Percentiles rank a stretch among this genome's conserved stretches.
Evolutionary conservation across 2,329 filamentous ascomycete species (phyloP).

Genomic region (Ascochyta clinopodiicola): DNA sequence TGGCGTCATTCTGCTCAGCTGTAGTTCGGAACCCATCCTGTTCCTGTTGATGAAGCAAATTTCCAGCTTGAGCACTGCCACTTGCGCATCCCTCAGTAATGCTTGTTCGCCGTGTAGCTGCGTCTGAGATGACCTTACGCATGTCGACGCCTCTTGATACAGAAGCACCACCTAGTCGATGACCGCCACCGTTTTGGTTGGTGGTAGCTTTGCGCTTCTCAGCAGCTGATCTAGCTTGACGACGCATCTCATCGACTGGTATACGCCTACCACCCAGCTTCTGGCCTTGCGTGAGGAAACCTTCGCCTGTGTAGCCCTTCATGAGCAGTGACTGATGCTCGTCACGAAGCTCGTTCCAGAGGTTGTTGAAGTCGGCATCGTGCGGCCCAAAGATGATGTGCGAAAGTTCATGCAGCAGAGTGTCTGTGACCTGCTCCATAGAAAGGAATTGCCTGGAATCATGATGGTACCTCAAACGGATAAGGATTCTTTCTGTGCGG

Average conservation of each 20-base stretch:
- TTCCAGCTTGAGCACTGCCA: slow-evolving; percentile 68
- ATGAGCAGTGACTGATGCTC: slow-evolving; percentile 77
- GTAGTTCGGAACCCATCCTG: slow-evolving; percentile 78
- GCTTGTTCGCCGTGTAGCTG: slow-evolving; percentile 69
- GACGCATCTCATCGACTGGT: slow-evolving; percentile 72
- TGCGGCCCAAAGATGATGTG: slow-evolving; percentile 88
- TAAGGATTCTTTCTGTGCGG: slow-evolving; percentile 76
- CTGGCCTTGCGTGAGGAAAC: slow-evolving; percentile 78
- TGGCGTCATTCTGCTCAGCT: slow-evolving; percentile 87
- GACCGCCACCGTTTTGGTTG: slow-evolving; percentile 73
- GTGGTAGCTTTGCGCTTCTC: slow-evolving; percentile 69
- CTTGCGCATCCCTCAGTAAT: slow-evolving; percentile 78
- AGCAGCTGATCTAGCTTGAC: slow-evolving; percentile 75
- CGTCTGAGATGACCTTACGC: slow-evolving; percentile 73
- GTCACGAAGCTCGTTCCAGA: slow-evolving; percentile 89
- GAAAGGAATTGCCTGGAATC: slow-evolving; percentile 80
- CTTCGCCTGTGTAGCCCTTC: slow-evolving; percentile 90
- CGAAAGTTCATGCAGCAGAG: slow-evolving; percentile 91
- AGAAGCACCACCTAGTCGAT: slow-evolving; percentile 71
- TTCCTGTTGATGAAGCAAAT: slow-evolving; percentile 71
- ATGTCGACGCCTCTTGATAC: slow-evolving; percentile 69
- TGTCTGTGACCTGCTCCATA: slow-evolving; percentile 82
- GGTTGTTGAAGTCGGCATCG: slow-evolving; percentile 78
- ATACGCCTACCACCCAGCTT: slow-evolving; percentile 69
- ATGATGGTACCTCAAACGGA: slow-evolving; percentile 78